Evolutionary conservation across 2,329 filamentous ascomycete genomes (phyloP), one percentile per base, ranked within the genome.

Genomic region (Paecilomyces variotii): DNA sequence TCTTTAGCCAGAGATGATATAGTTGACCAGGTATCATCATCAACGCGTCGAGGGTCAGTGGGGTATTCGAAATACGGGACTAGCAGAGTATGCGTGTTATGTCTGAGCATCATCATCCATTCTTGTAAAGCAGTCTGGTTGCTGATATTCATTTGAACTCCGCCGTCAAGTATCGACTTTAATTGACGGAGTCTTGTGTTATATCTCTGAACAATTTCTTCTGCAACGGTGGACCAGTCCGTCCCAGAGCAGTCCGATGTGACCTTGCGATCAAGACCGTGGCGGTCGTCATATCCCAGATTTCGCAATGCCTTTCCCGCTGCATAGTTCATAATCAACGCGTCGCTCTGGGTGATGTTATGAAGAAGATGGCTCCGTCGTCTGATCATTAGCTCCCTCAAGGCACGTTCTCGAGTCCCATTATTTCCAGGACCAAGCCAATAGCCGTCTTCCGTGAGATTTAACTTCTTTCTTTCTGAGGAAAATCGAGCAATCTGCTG

Each of bases 121-220:
- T 26, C 12, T 19, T 19, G 45, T 1, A 51, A 24, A 5, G 56
- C 53, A 11, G 35, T 12, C 26, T 56, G 34, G 66, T 78, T 81
- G 58, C 5, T 45, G n/a, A 4, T 45, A 4, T 45, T 19, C 9
- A 45, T 19, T 9, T 7, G 14, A 19, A 14, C 19, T 6, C 39
- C 39, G 19, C 14, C 1, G 2, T 45, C 39, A 45, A 45, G 39
- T 19, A 45, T 45, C n/a, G n/a, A 24, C 4, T 3, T 9, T 24
- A 45, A 9, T 7, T 9, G 39, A 24, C 39, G 39, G 3, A 45
- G 39, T 9, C 39, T 24, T 24, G 19, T 3, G 6, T 14, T 2
- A 19, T 45, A 45, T 24, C 39, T 7, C 19, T 45, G n/a, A 24
- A 45, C n/a, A 45, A 45, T 45, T 19, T 45, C 39, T 19, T 6